Percentiles rank a stretch among this genome's conserved stretches.
Evolutionary conservation across 495 filamentous ascomycete species (phyloP).

Genomic region (Pyrenula massariospora): DNA sequence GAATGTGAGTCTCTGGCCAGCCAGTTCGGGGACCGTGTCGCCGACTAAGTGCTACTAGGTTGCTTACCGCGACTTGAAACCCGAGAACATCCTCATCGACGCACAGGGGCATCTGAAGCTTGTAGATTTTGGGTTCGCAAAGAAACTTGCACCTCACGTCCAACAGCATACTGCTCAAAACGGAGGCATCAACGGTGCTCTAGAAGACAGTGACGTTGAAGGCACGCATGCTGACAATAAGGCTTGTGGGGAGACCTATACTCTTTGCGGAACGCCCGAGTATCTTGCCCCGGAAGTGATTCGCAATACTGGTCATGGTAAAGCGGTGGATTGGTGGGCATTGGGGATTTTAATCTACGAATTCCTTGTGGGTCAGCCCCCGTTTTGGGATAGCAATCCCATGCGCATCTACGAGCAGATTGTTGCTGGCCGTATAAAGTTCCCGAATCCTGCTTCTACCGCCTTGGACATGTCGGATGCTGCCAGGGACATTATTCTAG

Average conservation of each 20-base stretch:
- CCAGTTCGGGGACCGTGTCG: not conserved
- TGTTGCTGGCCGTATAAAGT: slow-evolving; percentile 27
- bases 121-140: slow-evolving; percentile 98
- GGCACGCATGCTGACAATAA: not conserved
- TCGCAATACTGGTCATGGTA: slow-evolving; percentile 85
- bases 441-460: slow-evolving; percentile 11
- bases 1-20: not conserved
- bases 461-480: slow-evolving; percentile 51
- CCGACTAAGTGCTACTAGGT: slow-evolving; percentile 41
- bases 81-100: slow-evolving; percentile 90
- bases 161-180: slow-evolving; percentile 13
- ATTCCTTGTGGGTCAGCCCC: slow-evolving; percentile 89
- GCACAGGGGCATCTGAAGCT: slow-evolving; percentile 88
- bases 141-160: slow-evolving; percentile 43
- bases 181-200: slow-evolving; percentile 15
- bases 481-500: slow-evolving; percentile 72
- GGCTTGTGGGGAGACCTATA: slow-evolving; percentile 70
- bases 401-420: slow-evolving; percentile 87
- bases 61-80: slow-evolving; percentile 92
- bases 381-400: slow-evolving; percentile 93
- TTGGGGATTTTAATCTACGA: slow-evolving; percentile 93
- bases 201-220: not conserved
- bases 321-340: slow-evolving; percentile 99
- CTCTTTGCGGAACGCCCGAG: slow-evolving; percentile 90
- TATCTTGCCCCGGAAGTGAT: slow-evolving; percentile 97